Evolutionary conservation across 2,329 filamentous ascomycete species (phyloP), one percentile per base, ranked within the genome.

Genomic region (Penicillium freii): DNA sequence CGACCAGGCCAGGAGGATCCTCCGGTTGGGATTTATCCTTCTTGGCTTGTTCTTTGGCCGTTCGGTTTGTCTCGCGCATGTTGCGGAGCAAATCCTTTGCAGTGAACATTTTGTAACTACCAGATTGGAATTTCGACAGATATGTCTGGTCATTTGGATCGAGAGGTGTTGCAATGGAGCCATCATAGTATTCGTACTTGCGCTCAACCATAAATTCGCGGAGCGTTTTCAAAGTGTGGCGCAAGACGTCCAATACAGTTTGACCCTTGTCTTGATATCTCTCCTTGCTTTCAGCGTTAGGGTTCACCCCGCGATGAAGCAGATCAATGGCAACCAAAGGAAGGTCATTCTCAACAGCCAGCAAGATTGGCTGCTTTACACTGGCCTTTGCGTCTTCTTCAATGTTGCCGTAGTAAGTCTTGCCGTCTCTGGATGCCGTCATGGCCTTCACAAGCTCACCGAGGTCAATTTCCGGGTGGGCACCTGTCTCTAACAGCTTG

Each of bases 341-440:
- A 66, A 86, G 57, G 65, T 84, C 81, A 8, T 71, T 67, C 75
- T 80, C 15, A 4, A 82, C 73, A 3, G 91, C 90, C 4, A 80
- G 57, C 10, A 91, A 78, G 15, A 94, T 75, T 0, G 91, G 90
- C 66, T 93, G 90, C 53, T 83, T 78, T 11, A 82, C 67, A 1
- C 64, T 69, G 6, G 71, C 58, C 4, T 78, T 70, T 69, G 86
- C 90, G 0, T 65, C 63, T 1, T 72, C 71, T 56, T 80, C 73
- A 54, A 85, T 86, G 0, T 71, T 49, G 23, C 87, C 82, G 31
- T 40, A 40, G 13, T 15, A 38, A 45, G 2, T 53, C 40, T 1
- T 7, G 9, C 15, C 9, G n/a, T 15, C 33, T 21, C 15, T 33
- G n/a, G 34, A 13, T 21, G 45, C 36, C 25, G 60, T 55, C 9